Base-by-base conservation (phyloP, 768 basidiomycete species). In the Boletus sp. region DNA sequence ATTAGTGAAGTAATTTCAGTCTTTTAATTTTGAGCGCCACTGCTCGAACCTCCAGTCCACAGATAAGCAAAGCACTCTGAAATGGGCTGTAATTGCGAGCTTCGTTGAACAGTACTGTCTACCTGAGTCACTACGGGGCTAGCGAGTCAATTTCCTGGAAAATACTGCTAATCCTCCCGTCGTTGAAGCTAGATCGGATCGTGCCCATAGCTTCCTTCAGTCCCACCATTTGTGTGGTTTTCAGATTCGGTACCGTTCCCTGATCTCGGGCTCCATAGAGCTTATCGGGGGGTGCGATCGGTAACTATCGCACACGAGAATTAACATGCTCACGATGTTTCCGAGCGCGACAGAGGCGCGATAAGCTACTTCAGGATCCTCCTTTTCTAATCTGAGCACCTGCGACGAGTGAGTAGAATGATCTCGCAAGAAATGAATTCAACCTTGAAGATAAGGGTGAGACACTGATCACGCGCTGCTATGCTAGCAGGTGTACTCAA, bases 271-370 rank as follows among this genome's bases (percentile, higher is more conserved):
- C 72, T 5, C 76, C 76, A 58, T 80, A 75, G 5, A 80, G 71
- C 87, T 90, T 55, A 41, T 43, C 19, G 34, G 33, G 14, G 40
- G 14, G 40, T 29, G 50, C 41, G n/a, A 51, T 53, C 4, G 29
- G 15, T 34, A 45, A 54, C 38, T 25, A 47, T 39, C 13, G 50
- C 7, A 39, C 44, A 23, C 4, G 19, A 41, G 47, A 38, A 30
- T 6, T 23, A 54, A 35, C 21, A 42, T 47, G 68, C 81, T 62
- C 58, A 90, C 90, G 32, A 82, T 67, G 67, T 92, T 90, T 23
- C 90, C 90, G 11, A 92, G 74, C 6, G 81, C 89, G 29, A 89
- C 87, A 11, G 85, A 72, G 9, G 82, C 76, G 34, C 90, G 83
- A 66, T 91, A 91, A 25, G 76, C 77, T 4, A 86, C 81, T 61